Evolutionary conservation across 2,329 filamentous ascomycete genomes (phyloP).

Genomic region (Paraphaeosphaeria minitans): DNA sequence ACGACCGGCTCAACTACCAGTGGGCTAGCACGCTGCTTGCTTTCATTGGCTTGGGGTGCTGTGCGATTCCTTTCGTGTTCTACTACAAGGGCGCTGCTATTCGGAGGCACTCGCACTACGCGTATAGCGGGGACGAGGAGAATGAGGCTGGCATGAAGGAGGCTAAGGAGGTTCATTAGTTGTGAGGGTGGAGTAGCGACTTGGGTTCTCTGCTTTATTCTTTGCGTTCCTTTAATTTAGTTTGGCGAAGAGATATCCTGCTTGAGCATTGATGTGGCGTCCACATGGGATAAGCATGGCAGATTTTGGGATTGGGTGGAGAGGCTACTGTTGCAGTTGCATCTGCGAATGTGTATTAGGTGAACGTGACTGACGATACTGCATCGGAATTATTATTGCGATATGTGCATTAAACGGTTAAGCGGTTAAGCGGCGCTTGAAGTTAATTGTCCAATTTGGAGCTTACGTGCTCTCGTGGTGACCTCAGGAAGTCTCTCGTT

Average conservation of each 20-base stretch:
- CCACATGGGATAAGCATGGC: background rate
- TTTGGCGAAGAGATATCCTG: background rate
- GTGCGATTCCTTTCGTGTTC: constrained; percentile 81
- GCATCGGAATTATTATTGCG: background rate
- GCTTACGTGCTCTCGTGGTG: background rate
- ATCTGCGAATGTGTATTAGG: background rate
- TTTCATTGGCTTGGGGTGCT: constrained; percentile 77
- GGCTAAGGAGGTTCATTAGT: constrained; percentile 7
- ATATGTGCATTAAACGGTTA: background rate
- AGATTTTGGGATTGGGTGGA: background rate
- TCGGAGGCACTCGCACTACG: constrained; percentile 71
- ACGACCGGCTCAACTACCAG: constrained; percentile 67
- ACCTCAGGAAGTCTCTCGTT: background rate
- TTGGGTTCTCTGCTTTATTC: background rate
- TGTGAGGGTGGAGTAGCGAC: background rate
- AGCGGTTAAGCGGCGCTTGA: background rate
- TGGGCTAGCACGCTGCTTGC: constrained; percentile 77
- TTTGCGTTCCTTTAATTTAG: background rate
- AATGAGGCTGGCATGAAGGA: constrained; percentile 27
- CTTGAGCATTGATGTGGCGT: background rate
- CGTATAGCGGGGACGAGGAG: constrained; percentile 66
- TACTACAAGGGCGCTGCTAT: constrained; percentile 77
- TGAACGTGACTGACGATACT: background rate
- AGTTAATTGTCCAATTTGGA: background rate
- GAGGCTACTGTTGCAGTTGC: background rate